Evolutionary conservation across 176 grass and related monocot species (phyloP), one percentile per base, ranked within the genome.

Genomic region (Bromus sterilis): DNA sequence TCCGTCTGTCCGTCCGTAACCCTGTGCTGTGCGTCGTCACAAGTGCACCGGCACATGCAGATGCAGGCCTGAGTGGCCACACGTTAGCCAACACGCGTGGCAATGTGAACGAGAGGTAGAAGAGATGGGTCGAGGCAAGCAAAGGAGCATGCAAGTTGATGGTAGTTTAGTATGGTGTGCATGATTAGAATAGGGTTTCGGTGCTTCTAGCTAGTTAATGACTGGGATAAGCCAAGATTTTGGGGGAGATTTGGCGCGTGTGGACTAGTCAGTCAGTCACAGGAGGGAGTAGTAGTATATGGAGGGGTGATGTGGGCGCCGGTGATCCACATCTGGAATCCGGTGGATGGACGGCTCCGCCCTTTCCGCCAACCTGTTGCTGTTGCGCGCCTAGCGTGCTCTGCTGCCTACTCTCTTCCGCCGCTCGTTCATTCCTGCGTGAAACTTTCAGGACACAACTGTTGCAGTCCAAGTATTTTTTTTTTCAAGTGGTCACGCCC

Each of bases 141-240:
- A 24, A 30, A 15, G 68, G 7, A 34, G 1, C 63, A 67, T 70
- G 66, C 36, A 76, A 37, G 33, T 40, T 16, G 74, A 68, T 7
- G 3, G 5, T 6, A 48, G 0, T 6, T 24, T 77, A 20, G 8
- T 60, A 11, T 29, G 29, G 8, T 39, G 39, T 1, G 28, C 46
- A 53, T 20, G 53, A 61, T 49, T 56, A 76, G 67, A 66, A 66
- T 64, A 83, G 69, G 13, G 59, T 39, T 39, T 18, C 12, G 81
- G 58, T 62, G 70, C 77, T 85, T 89, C 77, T 80, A 56, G 82
- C 37, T 18, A 66, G 33, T 42, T 70, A 84, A 70, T 26, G 62
- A 80, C 71, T 76, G 46, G 32, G 71, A 69, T 70, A 55, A 40
- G 59, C 67, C 8, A 6, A 40, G 81, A 72, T 82, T 33, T 44